Evolutionary conservation across 208 protist genomes (phyloP).

Genomic region (Trypanosoma cruzi): DNA sequence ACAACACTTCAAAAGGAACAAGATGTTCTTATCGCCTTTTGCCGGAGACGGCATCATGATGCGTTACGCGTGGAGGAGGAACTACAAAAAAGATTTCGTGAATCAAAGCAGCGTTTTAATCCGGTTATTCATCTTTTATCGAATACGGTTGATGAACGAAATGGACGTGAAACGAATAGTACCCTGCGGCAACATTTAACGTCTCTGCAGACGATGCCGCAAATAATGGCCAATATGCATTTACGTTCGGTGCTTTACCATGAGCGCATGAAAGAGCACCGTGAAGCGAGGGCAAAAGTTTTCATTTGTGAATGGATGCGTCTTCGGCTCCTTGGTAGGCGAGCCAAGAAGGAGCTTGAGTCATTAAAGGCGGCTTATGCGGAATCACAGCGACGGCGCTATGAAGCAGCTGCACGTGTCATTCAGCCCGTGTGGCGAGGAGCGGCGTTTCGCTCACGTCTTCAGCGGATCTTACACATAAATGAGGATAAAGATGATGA

Average conservation of each 20-base stretch:
- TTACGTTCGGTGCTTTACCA: conserved; percentile 21
- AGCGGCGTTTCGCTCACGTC: conserved; percentile 65
- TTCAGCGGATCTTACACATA: conserved; percentile 51
- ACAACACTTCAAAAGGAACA: conserved; percentile 28
- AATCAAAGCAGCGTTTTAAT: conserved; percentile 22
- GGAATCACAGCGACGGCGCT: conserved; percentile 35
- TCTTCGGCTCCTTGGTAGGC: conserved; percentile 26
- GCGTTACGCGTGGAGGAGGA: conserved; percentile 25
- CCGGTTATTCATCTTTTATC: conserved; percentile 25
- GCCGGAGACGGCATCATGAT: conserved; percentile 17
- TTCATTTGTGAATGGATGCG: conserved; percentile 36
- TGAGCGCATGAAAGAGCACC: conserved; percentile 21
- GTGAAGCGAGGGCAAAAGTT: conserved; percentile 31
- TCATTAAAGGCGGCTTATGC: conserved; percentile 19
- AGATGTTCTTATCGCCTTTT: conserved; percentile 23
- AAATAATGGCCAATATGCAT: conserved; percentile 20
- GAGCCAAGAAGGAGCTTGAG: conserved; percentile 39
- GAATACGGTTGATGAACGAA: conserved; percentile 26
- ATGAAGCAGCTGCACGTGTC: conserved; percentile 52
- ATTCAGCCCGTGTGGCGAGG: conserved; percentile 90
- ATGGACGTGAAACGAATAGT: conserved; percentile 12
- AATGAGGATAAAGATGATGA: conserved; percentile 44
- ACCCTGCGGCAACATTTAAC: conserved; percentile 15
- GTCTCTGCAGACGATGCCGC: conserved; percentile 1
- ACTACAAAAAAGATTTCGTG: conserved; percentile 16